These are phyloP conservation scores for Paraconiothyrium brasiliense DNA, from an alignment of 2,329 filamentous ascomycete genomes.

Conservation along the genomic window DNA sequence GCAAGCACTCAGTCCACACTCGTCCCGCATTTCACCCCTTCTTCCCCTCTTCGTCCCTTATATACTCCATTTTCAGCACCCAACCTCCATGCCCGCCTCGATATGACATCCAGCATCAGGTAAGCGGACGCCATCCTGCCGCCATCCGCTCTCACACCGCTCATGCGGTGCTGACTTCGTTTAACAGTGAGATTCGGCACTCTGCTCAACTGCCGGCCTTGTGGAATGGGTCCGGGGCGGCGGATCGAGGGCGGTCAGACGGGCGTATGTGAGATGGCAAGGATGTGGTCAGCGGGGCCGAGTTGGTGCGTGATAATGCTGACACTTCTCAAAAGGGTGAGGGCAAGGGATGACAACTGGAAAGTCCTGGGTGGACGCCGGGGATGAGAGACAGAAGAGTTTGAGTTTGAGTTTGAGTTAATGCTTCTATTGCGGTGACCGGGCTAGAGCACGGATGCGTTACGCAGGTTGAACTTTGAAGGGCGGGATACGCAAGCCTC, in stretches of 20 bases:
- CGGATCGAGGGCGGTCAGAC: conserved; percentile 5
- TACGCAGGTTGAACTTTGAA: no score
- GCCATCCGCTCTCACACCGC: conserved; percentile 2
- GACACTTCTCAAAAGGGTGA: background rate
- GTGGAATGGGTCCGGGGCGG: background rate
- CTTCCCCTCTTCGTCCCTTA: background rate
- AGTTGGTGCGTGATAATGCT: no score
- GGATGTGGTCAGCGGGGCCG: background rate
- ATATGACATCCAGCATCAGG: background rate
- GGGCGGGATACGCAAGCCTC: no score
- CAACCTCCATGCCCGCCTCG: background rate
- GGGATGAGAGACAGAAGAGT: no score
- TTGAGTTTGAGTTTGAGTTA: no score
- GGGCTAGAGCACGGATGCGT: no score
- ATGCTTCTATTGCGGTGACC: no score
- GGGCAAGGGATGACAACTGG: no score
- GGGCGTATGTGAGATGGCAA: background rate
- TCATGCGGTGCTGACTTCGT: background rate
- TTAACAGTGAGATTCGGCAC: conserved; percentile 4
- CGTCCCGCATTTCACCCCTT: no score
- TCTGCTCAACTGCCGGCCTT: background rate
- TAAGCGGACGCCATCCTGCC: conserved; percentile 1
- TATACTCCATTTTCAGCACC: background rate
- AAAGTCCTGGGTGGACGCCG: no score
- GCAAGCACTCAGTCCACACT: no score